Conservation (phyloP, 2,329 filamentous ascomycete species). For the Pseudocercospora macadamiae region DNA sequence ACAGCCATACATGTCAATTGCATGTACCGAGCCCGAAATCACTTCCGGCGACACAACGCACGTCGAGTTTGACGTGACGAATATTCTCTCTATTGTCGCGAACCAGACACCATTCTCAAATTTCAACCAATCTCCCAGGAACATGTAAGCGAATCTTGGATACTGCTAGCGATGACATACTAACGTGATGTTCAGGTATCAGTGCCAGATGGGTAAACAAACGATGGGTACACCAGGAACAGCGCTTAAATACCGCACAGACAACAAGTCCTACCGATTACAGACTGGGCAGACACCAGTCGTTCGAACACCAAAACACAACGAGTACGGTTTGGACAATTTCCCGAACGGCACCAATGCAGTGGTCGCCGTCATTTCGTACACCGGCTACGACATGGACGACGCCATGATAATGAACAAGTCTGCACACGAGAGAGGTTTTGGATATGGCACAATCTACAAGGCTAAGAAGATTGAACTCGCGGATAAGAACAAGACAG, state of each 20-base stretch:
- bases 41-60: slow-evolving; percentile 88
- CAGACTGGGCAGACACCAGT: slow-evolving; percentile 96
- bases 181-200: too few species aligned
- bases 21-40: slow-evolving; percentile 84
- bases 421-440: slow-evolving; percentile 91
- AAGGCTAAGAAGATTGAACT: slow-evolving; percentile 93
- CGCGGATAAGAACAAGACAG: slow-evolving; percentile 71
- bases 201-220: slow-evolving; percentile 98
- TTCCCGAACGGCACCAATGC: slow-evolving; percentile 97
- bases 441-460: slow-evolving; percentile 94
- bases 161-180: too few species aligned
- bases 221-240: slow-evolving; percentile 96
- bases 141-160: slow-evolving; percentile 75
- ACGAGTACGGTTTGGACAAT: slow-evolving; percentile 95
- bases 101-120: slow-evolving; percentile 99
- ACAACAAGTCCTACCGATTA: slow-evolving; percentile 94
- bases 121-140: slow-evolving; percentile 97
- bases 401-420: slow-evolving; percentile 99
- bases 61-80: slow-evolving; percentile 90
- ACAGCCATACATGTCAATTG: slow-evolving; percentile 98
- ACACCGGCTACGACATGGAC: slow-evolving; percentile 99
- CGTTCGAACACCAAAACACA: slow-evolving; percentile 88
- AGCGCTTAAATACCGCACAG: slow-evolving; percentile 80
- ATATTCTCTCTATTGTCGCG: slow-evolving; percentile 95
- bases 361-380: slow-evolving; percentile 95